phyloP scores from a whole-genome alignment of 371 early-diverging fungal species.

The Neoconidiobolus thromboides region DNA sequence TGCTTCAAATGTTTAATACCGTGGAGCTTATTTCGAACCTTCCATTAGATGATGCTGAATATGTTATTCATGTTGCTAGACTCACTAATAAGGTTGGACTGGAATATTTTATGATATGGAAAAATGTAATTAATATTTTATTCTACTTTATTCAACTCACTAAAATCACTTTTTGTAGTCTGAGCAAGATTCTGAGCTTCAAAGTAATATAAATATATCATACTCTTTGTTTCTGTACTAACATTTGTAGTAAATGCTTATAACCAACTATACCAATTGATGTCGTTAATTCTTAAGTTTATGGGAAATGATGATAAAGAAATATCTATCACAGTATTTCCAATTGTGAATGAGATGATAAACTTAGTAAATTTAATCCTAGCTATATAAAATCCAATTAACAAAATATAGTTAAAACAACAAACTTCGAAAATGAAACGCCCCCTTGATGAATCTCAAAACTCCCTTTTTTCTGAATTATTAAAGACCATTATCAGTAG shows the following conservation, averaged over 20 bases:
- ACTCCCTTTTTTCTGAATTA: constrained; percentile 41
- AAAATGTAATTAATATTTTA: constrained; percentile 16
- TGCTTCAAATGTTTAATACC: constrained; percentile 60
- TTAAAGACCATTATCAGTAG: constrained; percentile 58
- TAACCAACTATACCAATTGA: constrained; percentile 14
- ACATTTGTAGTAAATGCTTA: constrained; percentile 19
- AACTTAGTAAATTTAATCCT: constrained; percentile 23
- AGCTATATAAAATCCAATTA: not conserved
- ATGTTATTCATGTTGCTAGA: constrained; percentile 63
- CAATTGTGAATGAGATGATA: constrained; percentile 45
- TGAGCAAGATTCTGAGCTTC: not conserved
- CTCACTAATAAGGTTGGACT: constrained; percentile 63
- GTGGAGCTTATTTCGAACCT: constrained; percentile 34
- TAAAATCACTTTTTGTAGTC: not conserved
- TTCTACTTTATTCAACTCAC: not conserved
- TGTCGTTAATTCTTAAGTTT: constrained; percentile 33
- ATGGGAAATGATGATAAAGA: constrained; percentile 68
- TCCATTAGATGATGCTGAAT: constrained; percentile 32
- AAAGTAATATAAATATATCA: constrained; percentile 10
- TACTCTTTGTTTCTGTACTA: constrained; percentile 10
- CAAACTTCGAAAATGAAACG: constrained; percentile 35
- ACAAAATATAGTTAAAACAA: constrained; percentile 27
- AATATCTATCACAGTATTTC: constrained; percentile 50
- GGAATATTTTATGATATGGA: constrained; percentile 62
- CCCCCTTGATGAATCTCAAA: constrained; percentile 38